Evolutionary conservation across 116 monocot genomes (phyloP).

Genomic region (Posidonia oceanica): DNA sequence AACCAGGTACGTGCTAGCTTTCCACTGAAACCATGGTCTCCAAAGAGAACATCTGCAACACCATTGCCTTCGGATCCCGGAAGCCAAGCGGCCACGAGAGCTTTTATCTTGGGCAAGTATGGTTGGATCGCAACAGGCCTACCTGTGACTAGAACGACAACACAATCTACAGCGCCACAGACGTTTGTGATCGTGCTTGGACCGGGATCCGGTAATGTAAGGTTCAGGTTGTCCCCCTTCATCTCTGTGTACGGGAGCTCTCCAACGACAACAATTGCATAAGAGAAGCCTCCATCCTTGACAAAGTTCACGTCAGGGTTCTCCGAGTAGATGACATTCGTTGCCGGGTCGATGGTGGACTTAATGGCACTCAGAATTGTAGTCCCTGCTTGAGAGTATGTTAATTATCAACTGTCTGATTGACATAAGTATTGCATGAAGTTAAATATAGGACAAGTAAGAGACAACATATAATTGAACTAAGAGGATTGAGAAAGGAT

Average conservation of each 20-base stretch:
- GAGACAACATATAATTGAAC: no score
- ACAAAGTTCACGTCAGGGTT: constrained; percentile 22
- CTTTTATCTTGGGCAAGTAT: constrained; percentile 21
- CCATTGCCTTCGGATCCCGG: constrained; percentile 59
- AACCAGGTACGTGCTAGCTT: constrained; percentile 58
- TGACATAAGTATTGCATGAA: no score
- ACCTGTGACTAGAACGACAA: constrained; percentile 42
- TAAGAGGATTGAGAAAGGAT: no score
- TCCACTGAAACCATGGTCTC: constrained; percentile 46
- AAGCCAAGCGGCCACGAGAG: constrained; percentile 60
- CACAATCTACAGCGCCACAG: constrained; percentile 31
- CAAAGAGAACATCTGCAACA: constrained; percentile 49
- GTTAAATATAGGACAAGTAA: no score
- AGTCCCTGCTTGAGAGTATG: constrained; percentile 27
- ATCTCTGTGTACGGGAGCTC: constrained; percentile 46
- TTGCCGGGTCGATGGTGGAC: constrained; percentile 35
- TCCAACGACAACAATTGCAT: constrained; percentile 51
- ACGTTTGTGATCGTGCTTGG: constrained; percentile 33
- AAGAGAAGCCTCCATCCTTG: constrained; percentile 20
- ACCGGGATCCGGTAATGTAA: constrained; percentile 41
- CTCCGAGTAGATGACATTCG: constrained; percentile 34
- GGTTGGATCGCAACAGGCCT: constrained; percentile 56
- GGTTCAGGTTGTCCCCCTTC: constrained; percentile 37
- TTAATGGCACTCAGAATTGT: constrained; percentile 49
- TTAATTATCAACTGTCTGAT: no score